Conservation (phyloP, 352 stramenopile species). For the Phytophthora sojae region DNA sequence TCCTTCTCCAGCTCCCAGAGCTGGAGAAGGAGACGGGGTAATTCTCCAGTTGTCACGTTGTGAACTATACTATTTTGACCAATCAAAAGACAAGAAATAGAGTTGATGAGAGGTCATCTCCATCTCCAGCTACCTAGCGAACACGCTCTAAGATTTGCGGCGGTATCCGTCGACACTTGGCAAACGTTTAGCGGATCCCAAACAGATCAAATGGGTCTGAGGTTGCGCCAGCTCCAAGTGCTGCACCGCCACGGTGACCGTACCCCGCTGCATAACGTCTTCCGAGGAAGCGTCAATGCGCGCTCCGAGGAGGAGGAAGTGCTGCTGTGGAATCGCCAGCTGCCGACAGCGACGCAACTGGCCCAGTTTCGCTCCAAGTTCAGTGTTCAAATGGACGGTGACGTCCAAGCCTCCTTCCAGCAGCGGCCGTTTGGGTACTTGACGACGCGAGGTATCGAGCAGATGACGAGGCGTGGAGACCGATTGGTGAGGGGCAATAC, state of each 20-base stretch:
- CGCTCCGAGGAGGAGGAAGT: constrained; percentile 49
- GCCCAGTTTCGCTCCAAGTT: constrained; percentile 47
- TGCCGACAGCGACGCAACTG: constrained; percentile 53
- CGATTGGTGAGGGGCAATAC: constrained; percentile 43
- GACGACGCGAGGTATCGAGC: constrained; percentile 64
- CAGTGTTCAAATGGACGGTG: constrained; percentile 19
- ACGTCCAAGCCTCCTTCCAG: constrained; percentile 48
- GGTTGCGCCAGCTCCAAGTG: constrained; percentile 80
- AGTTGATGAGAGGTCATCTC: too few relatives aligned
- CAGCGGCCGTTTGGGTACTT: constrained; percentile 74
- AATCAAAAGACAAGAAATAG: too few relatives aligned
- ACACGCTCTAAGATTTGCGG: too few relatives aligned
- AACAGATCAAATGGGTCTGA: constrained; percentile 34
- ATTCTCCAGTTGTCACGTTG: too few relatives aligned
- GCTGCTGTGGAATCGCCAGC: constrained; percentile 49
- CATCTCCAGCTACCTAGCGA: too few relatives aligned
- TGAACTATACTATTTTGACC: too few relatives aligned
- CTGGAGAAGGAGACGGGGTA: too few relatives aligned
- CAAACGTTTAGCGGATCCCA: neutral
- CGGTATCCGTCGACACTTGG: neutral
- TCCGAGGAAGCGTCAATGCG: constrained; percentile 36
- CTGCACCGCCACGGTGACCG: constrained; percentile 85
- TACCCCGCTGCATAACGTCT: constrained; percentile 80
- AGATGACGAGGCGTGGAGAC: constrained; percentile 70
- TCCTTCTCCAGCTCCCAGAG: too few relatives aligned